Evolutionary conservation across 306 rosid genomes (phyloP).

Genomic region (Begonia masoniana): DNA sequence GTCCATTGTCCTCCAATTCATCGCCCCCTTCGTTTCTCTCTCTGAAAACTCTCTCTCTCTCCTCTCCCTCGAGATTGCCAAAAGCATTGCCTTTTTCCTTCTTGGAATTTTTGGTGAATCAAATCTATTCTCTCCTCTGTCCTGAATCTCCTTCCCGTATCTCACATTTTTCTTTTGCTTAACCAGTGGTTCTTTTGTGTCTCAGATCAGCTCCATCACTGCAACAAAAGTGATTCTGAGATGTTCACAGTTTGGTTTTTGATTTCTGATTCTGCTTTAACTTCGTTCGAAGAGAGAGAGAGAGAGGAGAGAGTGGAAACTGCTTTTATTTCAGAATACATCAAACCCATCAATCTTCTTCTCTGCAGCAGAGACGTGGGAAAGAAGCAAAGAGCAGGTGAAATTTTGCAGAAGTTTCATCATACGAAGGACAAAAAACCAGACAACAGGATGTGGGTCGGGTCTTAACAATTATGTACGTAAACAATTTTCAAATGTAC

Average conservation of each 20-base stretch:
- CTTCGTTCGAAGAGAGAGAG: background rate
- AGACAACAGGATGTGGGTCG: slow-evolving; percentile 32
- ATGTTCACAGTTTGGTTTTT: slow-evolving; percentile 7
- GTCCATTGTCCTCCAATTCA: slow-evolving; percentile 40
- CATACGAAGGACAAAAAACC: slow-evolving; percentile 34
- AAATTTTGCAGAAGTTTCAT: slow-evolving; percentile 26
- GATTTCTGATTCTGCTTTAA: background rate
- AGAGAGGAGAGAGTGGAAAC: background rate
- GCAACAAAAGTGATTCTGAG: background rate
- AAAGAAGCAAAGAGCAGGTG: slow-evolving; percentile 54
- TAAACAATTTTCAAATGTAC: no score
- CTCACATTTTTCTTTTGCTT: no score
- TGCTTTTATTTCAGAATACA: slow-evolving; percentile 43
- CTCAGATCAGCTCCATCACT: no score
- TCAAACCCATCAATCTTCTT: slow-evolving; percentile 53
- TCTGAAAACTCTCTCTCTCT: slow-evolving; percentile 1
- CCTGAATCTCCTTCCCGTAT: slow-evolving; percentile 19
- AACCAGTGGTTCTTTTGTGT: no score
- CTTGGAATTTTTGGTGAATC: slow-evolving; percentile 30
- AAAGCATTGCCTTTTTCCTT: slow-evolving; percentile 20
- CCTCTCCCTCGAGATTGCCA: slow-evolving; percentile 41
- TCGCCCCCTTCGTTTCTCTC: slow-evolving; percentile 12
- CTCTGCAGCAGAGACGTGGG: slow-evolving; percentile 55
- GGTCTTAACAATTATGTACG: slow-evolving; percentile 12
- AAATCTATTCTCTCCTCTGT: slow-evolving; percentile 26